Evolutionary conservation across 495 filamentous ascomycete genomes (phyloP), one percentile per base, ranked within the genome.

Genomic region (Mytilinidion resinicola): DNA sequence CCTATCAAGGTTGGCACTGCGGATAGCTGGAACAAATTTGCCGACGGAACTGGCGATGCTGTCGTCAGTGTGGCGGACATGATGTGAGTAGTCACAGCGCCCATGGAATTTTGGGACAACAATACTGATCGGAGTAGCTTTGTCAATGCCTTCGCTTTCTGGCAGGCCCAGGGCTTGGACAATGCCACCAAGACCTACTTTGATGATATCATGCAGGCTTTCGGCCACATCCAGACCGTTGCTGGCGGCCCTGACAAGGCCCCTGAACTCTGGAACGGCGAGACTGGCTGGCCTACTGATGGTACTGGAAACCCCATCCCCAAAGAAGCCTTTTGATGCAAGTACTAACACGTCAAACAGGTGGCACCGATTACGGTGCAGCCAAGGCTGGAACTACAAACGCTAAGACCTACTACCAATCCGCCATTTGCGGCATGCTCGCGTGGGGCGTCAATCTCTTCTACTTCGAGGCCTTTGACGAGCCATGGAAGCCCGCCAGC

Each of bases 81-180:
- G 51, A 72, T 92, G 75, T 81, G 67, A 72, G 74, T 66, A 30
- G 25, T 30, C 25, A 30, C 25, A 30, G 25, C 25, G 12, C 25
- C 10, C 30, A 51, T 8, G 19, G 19, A 38, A 14, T 14, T 12
- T 17, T n/a, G 9, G 9, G 17, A 61, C 6, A 25, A 46, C 20
- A 9, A 25, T 25, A 25, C 46, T 49, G 19, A 49, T 14, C 2
- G 42, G 1, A 49, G 46, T 38, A 41, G 25, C 20, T 74, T 92
- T 37, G 79, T 80, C 69, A 92, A 92, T 65, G 88, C 85, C n/a
- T 92, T 92, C 68, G 82, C 83, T 35, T 92, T 90, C 80, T 91
- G 88, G 88, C 88, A 92, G 69, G 84, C 80, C 39, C 78, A 82
- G 63, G 71, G 74, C 9, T 78, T 83, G 55, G 71, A 73, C 61